Evolutionary conservation across 176 grass and related monocot genomes (phyloP).

Genomic region (Typha latifolia): DNA sequence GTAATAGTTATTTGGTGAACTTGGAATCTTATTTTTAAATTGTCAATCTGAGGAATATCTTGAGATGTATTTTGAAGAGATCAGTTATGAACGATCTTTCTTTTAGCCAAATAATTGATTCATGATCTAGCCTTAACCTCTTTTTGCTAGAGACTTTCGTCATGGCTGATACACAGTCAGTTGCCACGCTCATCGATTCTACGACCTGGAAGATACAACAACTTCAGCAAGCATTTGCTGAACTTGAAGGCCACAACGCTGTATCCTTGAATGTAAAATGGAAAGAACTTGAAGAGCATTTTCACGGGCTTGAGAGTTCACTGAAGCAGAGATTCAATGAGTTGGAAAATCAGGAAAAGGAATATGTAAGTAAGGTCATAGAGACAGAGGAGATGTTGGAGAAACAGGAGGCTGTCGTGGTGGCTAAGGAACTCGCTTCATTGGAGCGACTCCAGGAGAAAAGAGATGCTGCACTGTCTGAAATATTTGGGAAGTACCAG

Average conservation of each 20-base stretch:
- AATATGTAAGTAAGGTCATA: slow-evolving; percentile 39
- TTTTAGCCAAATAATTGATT: not conserved
- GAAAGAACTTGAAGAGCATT: slow-evolving; percentile 95
- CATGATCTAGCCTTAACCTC: not conserved
- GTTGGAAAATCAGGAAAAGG: slow-evolving; percentile 59
- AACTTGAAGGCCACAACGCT: slow-evolving; percentile 61
- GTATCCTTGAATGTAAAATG: slow-evolving; percentile 80
- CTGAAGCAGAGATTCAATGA: slow-evolving; percentile 64
- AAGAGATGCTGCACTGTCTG: slow-evolving; percentile 55
- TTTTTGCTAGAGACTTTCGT: slow-evolving; percentile 1
- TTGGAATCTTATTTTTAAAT: not conserved
- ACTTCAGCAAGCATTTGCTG: slow-evolving; percentile 69
- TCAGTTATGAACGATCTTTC: not conserved
- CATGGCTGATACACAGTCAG: slow-evolving; percentile 47
- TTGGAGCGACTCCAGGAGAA: slow-evolving; percentile 73
- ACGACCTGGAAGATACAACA: slow-evolving; percentile 78
- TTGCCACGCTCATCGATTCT: slow-evolving; percentile 69
- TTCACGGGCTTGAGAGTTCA: slow-evolving; percentile 70
- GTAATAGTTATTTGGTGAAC: too few relatives aligned
- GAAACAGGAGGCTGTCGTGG: slow-evolving; percentile 56
- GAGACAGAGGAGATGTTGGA: slow-evolving; percentile 51
- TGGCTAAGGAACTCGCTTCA: slow-evolving; percentile 62
- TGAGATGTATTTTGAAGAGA: too few relatives aligned
- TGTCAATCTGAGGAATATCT: not conserved
- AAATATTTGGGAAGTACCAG: slow-evolving; percentile 50